phyloP scores from a whole-genome alignment of 2,329 filamentous ascomycete genomes.

The Rutstroemia sydowiana region DNA sequence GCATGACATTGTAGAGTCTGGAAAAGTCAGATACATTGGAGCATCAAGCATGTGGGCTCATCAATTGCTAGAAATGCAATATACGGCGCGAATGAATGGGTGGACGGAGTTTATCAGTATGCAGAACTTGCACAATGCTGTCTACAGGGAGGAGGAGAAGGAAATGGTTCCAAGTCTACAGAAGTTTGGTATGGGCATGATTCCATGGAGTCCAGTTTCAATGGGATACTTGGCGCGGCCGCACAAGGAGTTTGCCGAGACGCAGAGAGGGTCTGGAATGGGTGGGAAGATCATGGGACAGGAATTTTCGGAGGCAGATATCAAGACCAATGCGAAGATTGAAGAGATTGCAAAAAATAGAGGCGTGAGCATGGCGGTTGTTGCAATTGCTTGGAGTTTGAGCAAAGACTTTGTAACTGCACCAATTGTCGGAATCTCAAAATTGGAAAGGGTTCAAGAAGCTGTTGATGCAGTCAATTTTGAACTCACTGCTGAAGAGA shows the following conservation, averaged over 20 bases:
- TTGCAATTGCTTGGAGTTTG: constrained; percentile 52
- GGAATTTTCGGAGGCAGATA: constrained; percentile 19
- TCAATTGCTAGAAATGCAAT: constrained; percentile 41
- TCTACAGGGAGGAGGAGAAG: constrained; percentile 49
- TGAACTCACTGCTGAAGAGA: constrained; percentile 43
- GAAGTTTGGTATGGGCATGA: constrained; percentile 34
- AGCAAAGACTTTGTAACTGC: constrained; percentile 28
- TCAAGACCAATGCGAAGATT: constrained; percentile 19
- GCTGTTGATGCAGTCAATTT: constrained; percentile 37
- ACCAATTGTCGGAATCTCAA: constrained; percentile 47
- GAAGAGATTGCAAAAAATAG: constrained; percentile 43
- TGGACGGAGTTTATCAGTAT: constrained; percentile 49
- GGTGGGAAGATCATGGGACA: constrained; percentile 13
- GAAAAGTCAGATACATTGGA: constrained; percentile 49
- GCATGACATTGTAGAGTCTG: constrained; percentile 48
- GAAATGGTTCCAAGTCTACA: constrained; percentile 36
- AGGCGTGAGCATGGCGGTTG: constrained; percentile 49
- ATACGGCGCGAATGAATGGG: constrained; percentile 41
- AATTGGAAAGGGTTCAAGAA: constrained; percentile 44
- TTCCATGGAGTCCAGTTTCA: constrained; percentile 21
- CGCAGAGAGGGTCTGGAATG: constrained; percentile 12
- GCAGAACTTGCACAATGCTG: constrained; percentile 46
- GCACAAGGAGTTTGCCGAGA: constrained; percentile 12
- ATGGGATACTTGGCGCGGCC: constrained; percentile 20
- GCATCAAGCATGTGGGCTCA: constrained; percentile 39